phyloP scores from a whole-genome alignment of 2,329 filamentous ascomycete genomes.

The Clarireedia sp. region DNA sequence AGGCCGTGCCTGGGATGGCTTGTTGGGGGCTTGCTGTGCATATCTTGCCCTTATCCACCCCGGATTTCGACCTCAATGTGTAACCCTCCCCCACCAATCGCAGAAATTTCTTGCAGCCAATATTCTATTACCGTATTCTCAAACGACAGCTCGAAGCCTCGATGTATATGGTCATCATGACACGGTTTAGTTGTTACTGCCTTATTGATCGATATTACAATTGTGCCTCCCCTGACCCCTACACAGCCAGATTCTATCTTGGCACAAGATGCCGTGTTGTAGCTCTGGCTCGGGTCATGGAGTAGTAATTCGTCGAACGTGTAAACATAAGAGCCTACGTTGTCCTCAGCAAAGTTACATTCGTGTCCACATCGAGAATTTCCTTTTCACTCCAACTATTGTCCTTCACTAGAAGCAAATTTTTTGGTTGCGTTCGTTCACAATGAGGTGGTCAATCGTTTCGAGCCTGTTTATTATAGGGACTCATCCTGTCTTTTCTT shows the following conservation, averaged over 20 bases:
- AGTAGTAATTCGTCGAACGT: background rate
- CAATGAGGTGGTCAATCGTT: background rate
- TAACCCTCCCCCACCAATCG: background rate
- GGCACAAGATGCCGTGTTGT: background rate
- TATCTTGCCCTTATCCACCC: background rate
- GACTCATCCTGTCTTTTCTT: background rate
- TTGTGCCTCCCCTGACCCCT: background rate
- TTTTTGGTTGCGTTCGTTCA: background rate
- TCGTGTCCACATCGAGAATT: background rate
- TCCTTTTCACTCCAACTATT: background rate
- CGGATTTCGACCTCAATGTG: background rate
- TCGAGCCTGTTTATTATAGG: background rate
- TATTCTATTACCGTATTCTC: background rate
- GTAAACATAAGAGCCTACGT: background rate
- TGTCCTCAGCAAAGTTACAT: background rate
- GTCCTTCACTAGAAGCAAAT: background rate
- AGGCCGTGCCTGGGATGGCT: background rate
- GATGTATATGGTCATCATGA: background rate
- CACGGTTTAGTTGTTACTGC: no score
- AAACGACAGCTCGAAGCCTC: background rate
- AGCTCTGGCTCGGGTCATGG: background rate
- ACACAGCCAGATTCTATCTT: background rate
- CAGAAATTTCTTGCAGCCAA: background rate
- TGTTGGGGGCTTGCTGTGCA: background rate
- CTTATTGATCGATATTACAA: no score